Evolutionary conservation across 257 asterid genomes (phyloP), one percentile per base, ranked within the genome.

Genomic region (Apocynum venetum): DNA sequence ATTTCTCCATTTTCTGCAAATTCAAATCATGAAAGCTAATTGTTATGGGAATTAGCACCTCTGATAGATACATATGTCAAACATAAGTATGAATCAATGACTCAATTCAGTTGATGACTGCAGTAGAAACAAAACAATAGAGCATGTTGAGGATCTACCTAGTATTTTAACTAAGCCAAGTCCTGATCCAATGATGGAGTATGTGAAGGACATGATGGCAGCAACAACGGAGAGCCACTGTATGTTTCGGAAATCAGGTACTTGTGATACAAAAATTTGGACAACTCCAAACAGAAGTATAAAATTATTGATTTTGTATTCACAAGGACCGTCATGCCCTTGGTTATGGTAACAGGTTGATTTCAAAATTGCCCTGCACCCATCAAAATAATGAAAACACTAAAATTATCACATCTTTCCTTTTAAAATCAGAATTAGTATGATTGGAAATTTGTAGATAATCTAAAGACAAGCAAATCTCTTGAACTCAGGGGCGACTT

Each of bases 171-270:
- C 92, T 11, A 86, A 83, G 76, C 98, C 97, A 44, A 94, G 89
- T 66, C 89, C 94, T 55, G 93, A 81, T 67, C 96, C 97, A 0
- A 91, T 89, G 73, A 76, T 77, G 47, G 97, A 83, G 76, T 94
- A 94, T 14, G 87, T 44, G 80, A 94, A 88, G 46, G 98, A 94
- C 97, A 91, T 92, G 84, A 87, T 63, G 12, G 97, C 93, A 72
- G 97, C 91, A 14, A 91, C 81, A 11, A 86, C 73, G 0, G 97
- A 94, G n/a, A 91, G 97, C 97, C 97, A 91, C 59, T 72, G 80
- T 85, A 88, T 94, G 83, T 85, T 86, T 8, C 78, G 93, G 63
- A 94, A 87, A 76, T 94, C 86, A 15, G 97, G 97, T 79, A 92
- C 90, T 70, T 92, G 97, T 46, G 98, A 94, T 78, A 88, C 83